Conservation (phyloP, 2,329 filamentous ascomycete species). For the Fusarium sulawesiense region DNA sequence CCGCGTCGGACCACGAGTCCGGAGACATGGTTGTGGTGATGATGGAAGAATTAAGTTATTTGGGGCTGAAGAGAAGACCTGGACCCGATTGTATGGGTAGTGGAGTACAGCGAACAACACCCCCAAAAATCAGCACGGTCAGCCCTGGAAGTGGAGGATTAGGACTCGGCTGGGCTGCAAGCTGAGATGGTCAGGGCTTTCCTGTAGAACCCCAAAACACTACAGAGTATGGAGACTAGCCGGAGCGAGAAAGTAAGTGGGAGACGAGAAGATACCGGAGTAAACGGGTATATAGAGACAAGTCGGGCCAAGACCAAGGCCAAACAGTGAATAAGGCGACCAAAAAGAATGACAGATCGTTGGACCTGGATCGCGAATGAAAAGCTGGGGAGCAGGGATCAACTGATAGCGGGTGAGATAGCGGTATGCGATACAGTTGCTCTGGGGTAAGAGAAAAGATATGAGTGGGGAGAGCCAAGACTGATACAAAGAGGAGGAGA, state of each 20-base stretch:
- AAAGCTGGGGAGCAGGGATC: constrained; percentile 38
- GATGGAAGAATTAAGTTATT: constrained; percentile 24
- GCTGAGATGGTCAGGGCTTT: constrained; percentile 12
- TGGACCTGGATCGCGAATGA: constrained; percentile 37
- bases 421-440: constrained; percentile 45
- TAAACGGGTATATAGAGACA: constrained; percentile 2
- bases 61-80: constrained; percentile 24
- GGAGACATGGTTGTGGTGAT: constrained; percentile 44
- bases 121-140: constrained; percentile 31
- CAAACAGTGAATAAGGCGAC: constrained; percentile 18
- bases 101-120: constrained; percentile 37
- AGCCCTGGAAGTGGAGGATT: constrained; percentile 34
- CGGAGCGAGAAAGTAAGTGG: background rate
- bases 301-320: background rate
- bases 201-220: constrained; percentile 17
- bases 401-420: constrained; percentile 47
- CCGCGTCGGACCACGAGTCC: constrained; percentile 49
- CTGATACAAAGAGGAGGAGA: constrained; percentile 5
- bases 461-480: constrained; percentile 38
- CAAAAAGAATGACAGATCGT: constrained; percentile 34
- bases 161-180: constrained; percentile 3
- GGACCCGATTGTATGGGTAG: constrained; percentile 26
- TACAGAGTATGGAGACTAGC: background rate
- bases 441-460: constrained; percentile 47
- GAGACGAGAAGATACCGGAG: constrained; percentile 18